Base-by-base conservation (phyloP, 495 filamentous ascomycete species). In the Penicillium samsonianum region DNA sequence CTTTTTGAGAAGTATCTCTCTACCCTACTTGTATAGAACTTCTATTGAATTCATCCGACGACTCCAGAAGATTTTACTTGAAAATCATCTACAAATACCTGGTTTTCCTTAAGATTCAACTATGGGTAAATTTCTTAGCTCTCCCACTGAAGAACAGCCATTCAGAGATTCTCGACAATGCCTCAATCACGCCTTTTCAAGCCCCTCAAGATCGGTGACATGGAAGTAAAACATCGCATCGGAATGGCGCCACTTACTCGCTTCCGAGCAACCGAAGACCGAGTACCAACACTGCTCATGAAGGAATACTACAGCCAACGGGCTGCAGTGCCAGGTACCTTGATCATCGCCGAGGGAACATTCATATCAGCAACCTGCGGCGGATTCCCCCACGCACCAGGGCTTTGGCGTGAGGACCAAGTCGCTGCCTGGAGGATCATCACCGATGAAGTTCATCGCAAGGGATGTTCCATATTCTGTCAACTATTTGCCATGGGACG, bases 401-500 rank as follows among this genome's bases (percentile, higher is more conserved):
- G 86, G 2, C 82, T 92, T 63, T 90, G 73, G 62, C 80, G 57
- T 54, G 64, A 77, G 2, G 82, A 69, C 14, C 89, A 92, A 64
- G 77, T 85, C 48, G 64, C 59, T 1, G 79, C 71, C 0, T 91
- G 87, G 89, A 79, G 75, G 44, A 58, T 68, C 5, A 68, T 90
- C 33, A 86, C 83, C 14, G 80, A 84, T 42, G 82, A 77, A 8
- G 84, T 91, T n/a, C 88, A 91, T 69, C 68, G 68, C 25, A 81
- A 82, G 23, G 82, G 83, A 30, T 75, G 77, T 38, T 82, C 72
- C 58, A 88, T 90, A 51, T 86, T 75, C 69, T 66, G 75, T 42
- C 89, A 92, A 74, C 72, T 92, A 3, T 89, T 85, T 81, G 81
- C 81, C 3, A 67, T 87, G 16, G 90, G 89, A 1, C 82, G 90